Evolutionary conservation across 208 protist genomes (phyloP).

Genomic region (Leishmania gerbilli): DNA sequence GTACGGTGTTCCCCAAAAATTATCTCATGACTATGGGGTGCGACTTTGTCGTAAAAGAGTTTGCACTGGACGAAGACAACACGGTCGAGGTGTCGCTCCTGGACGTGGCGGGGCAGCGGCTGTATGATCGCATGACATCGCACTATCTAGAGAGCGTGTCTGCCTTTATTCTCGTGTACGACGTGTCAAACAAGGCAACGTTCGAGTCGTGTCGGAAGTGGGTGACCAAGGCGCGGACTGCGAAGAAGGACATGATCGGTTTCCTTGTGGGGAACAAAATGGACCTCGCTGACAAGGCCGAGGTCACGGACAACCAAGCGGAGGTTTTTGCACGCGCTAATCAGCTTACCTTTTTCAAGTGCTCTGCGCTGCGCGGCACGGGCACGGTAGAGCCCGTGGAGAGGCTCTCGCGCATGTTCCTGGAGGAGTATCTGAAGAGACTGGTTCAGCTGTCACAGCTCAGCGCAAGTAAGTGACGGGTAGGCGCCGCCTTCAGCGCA

Average conservation of each 20-base stretch:
- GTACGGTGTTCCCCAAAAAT: constrained; percentile 86
- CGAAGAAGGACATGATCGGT: constrained; percentile 71
- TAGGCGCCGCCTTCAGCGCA: neutral
- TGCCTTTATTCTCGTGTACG: constrained; percentile 91
- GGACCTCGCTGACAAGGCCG: constrained; percentile 84
- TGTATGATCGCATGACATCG: constrained; percentile 82
- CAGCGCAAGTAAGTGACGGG: neutral
- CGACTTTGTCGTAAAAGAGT: constrained; percentile 91
- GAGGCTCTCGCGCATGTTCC: constrained; percentile 64
- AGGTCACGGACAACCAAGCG: constrained; percentile 88
- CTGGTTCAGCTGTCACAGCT: constrained; percentile 25
- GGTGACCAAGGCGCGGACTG: constrained; percentile 51
- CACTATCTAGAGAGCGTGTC: constrained; percentile 64
- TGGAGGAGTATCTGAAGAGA: constrained; percentile 78
- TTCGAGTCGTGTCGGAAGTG: constrained; percentile 90
- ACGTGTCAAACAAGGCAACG: constrained; percentile 88
- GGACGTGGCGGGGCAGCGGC: constrained; percentile 85
- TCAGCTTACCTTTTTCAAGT: constrained; percentile 84
- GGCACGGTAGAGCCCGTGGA: constrained; percentile 85
- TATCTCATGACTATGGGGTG: constrained; percentile 94
- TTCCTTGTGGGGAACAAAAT: constrained; percentile 90
- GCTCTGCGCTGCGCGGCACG: constrained; percentile 82
- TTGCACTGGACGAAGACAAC: constrained; percentile 74
- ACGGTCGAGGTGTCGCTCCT: constrained; percentile 88
- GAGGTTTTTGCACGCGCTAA: constrained; percentile 77